Evolutionary conservation across 1,139 yeast species (phyloP).

Genomic region (Candida albicans): DNA sequence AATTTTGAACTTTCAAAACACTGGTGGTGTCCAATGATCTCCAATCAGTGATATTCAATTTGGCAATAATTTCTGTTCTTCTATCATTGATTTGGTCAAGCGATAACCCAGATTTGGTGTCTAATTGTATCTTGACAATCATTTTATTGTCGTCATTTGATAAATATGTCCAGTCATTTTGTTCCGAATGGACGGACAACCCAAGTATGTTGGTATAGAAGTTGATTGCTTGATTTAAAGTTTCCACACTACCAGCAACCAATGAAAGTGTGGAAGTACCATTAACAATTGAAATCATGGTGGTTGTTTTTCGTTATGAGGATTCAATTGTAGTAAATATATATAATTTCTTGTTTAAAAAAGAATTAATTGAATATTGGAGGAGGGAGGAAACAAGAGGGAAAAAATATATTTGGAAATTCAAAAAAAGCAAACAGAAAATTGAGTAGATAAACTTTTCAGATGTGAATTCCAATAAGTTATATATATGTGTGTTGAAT

Average conservation of each 20-base stretch:
- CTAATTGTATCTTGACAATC: slow-evolving; percentile 28
- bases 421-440: no score
- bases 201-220: slow-evolving; percentile 52
- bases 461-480: no score
- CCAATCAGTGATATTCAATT: slow-evolving; percentile 46
- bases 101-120: slow-evolving; percentile 26
- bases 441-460: no score
- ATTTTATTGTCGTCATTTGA: slow-evolving; percentile 32
- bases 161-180: slow-evolving; percentile 27
- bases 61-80: slow-evolving; percentile 23
- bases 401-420: no score
- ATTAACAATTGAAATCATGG: slow-evolving; percentile 40
- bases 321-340: no score
- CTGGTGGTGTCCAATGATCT: slow-evolving; percentile 46
- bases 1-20: slow-evolving; percentile 35
- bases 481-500: no score
- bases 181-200: slow-evolving; percentile 32
- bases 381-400: not conserved
- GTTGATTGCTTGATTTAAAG: slow-evolving; percentile 37
- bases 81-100: slow-evolving; percentile 26
- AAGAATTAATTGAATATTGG: not conserved
- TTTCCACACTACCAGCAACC: slow-evolving; percentile 38
- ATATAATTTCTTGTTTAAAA: not conserved
- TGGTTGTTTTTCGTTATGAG: not conserved
- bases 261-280: slow-evolving; percentile 51